Evolutionary conservation across 768 basidiomycete genomes (phyloP), one percentile per base, ranked within the genome.

Genomic region (Termitomyces sp.): DNA sequence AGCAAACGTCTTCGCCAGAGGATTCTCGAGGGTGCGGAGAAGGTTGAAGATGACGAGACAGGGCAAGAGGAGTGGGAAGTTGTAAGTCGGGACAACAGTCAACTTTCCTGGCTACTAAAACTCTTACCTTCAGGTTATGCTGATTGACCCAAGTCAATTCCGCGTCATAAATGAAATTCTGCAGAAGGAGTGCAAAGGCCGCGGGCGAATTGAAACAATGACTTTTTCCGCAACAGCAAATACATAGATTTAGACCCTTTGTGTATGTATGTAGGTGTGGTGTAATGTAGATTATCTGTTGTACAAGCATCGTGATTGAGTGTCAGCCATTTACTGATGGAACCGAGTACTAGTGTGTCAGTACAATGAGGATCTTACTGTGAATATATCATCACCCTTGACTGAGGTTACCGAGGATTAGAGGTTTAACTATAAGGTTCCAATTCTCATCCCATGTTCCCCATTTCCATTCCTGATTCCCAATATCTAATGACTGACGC

Each of bases 111-210:
- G 18, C 34, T 6, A 31, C 57, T 66, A 36, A 57, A 34, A 48
- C 12, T 16, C 52, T 56, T 53, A 18, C 16, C 36, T 37, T 4
- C 65, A 98, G 96, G 83, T 89, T 49, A 81, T 96, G 76, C 80
- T 96, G 57, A 98, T 98, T 60, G 95, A 98, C 69, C 96, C 97
- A 5, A 84, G 90, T 44, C 88, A 91, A 65, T 96, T 97, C 82
- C 86, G 91, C 37, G 79, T 89, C 20, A 82, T 99, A 63, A 91
- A 89, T 66, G 96, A 98, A 60, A 72, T 98, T 44, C 73, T 98
- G 59, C 91, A 95, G 70, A 91, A 89, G 69, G 91, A 98, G 69
- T 89, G 88, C 68, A 95, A 96, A 71, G 93, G 93, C 18, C 82
- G 83, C 63, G 92, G 93, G 1, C 79, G 90, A 54, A 76, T 98